Evolutionary conservation across 2,329 filamentous ascomycete genomes (phyloP), one percentile per base, ranked within the genome.

Genomic region (Alternaria brassicae): DNA sequence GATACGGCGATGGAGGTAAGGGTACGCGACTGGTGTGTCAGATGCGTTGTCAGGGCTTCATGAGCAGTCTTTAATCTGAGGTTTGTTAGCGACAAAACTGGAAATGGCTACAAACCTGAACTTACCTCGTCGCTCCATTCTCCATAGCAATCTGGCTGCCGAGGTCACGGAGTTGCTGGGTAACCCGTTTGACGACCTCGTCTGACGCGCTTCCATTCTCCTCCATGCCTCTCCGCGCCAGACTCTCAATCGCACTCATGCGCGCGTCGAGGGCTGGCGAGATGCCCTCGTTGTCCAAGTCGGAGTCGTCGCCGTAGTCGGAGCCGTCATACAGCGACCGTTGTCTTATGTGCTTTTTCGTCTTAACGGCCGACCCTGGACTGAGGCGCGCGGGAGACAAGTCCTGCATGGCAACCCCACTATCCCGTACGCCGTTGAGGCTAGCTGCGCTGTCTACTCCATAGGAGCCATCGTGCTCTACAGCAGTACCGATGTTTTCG

Each of bases 1-100:
- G 86, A 82, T 66, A 91, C 91, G 2, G 89, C 86, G 32, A 94
- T 83, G 58, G 88, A 89, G 68, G 93, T 90, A 9, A 95, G 81
- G 62, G 89, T 87, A 53, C 91, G 89, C 49, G 90, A 89, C 78
- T 94, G 91, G 76, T 92, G 88, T 13, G 84, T 83, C 42, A 94
- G 81, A 72, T 95, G 90, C 19, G 90, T 90, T 45, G 90, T 88
- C 48, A 93, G 81, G 13, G 90, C 89, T 27, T 89, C 87, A 75
- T 92, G 89, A 32, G 90, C 88, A 41, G 90, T 92, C 73, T 91
- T 91, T 63, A 92, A 81, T 71, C 90, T 93, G 69, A 34, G 36
- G 4, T 7, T 28, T 55, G 62, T 75, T 50, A 74, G 68, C 47
- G 4, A 25, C 27, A 41, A 50, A 6, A 36, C 23, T 42, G 13